These are phyloP conservation scores for Uronychia setigera DNA, from an alignment of 73 alveolate species.

Conservation along the genomic window DNA sequence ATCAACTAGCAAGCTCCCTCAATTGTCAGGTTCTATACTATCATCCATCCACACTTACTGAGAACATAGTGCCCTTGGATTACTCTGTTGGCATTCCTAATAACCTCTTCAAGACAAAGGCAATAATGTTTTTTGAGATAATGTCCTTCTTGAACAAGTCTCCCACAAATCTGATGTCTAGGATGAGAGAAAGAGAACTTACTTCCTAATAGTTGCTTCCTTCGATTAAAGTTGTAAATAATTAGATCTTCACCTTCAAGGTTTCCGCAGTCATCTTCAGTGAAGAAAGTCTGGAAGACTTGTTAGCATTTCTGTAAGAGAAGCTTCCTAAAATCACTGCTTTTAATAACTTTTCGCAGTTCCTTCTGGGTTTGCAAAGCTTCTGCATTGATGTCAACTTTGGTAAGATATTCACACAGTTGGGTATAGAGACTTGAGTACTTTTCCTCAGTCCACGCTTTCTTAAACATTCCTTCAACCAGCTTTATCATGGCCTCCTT, in stretches of 20 bases:
- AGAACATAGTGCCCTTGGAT: neutral
- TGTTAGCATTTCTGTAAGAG: neutral
- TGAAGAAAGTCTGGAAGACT: neutral
- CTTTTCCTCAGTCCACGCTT: constrained; percentile 45
- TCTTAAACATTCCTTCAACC: constrained; percentile 17
- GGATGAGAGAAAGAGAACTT: neutral
- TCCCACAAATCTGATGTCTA: constrained; percentile 1
- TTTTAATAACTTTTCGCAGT: neutral
- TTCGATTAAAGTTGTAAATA: too few species aligned
- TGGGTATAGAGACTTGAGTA: constrained; percentile 15
- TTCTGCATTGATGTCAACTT: neutral
- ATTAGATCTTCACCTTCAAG: neutral
- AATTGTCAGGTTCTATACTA: neutral
- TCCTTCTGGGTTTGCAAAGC: neutral
- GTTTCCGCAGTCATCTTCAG: neutral
- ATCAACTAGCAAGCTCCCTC: neutral
- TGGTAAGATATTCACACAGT: constrained; percentile 3
- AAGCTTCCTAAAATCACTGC: neutral
- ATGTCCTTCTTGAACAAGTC: neutral
- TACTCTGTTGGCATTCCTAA: neutral
- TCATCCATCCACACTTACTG: neutral
- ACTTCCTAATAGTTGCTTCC: neutral
- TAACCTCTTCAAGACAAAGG: neutral
- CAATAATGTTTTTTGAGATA: neutral
- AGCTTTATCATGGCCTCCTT: neutral